Evolutionary conservation across 2,329 filamentous ascomycete species (phyloP), one percentile per base, ranked within the genome.

Genomic region (Tolypocladium album): DNA sequence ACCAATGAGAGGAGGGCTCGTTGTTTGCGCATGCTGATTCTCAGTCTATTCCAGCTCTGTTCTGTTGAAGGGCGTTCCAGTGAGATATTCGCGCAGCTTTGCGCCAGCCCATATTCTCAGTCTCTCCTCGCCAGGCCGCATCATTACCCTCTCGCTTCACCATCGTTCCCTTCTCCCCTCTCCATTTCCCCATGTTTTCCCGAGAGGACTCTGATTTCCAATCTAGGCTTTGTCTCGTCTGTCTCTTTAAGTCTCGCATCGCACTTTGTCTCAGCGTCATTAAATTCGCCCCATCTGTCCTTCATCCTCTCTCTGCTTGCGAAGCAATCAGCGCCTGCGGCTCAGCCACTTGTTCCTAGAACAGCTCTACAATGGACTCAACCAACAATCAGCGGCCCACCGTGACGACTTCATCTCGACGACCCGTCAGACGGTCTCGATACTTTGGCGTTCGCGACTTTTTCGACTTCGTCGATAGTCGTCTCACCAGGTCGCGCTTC

Each of bases 401-500:
- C n/a, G 22, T 34, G n/a, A 20, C 34, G 4, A 39, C 50, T n/a
- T 15, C 31, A 2, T n/a, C 53, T 34, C 31, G n/a, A 22, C 50
- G 8, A n/a, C 56, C 45, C 11, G 50, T 58, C 42, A 57, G 63
- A 20, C 68, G 67, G 17, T 71, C 68, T 50, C 67, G 63, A 20
- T 67, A 72, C 58, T 73, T 67, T 55, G 70, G 69, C 24, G 50
- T 72, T 57, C 72, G 76, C 56, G 69, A 76, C 53, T 67, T 69
- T 42, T 65, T 75, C 58, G 72, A 77, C 58, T 65, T 62, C 22
- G 57, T 74, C 22, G 74, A 79, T 55, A 64, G 64, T 47, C 72
- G 69, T 59, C 62, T 77, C 39, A 75, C 74, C 43, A 68, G 68
- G 12, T 79, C 79, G 0, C 74, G 72, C 9, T 72, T 88, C 64